phyloP scores from a whole-genome alignment of 2,329 filamentous ascomycete species.

The Colletotrichum simmondsii region DNA sequence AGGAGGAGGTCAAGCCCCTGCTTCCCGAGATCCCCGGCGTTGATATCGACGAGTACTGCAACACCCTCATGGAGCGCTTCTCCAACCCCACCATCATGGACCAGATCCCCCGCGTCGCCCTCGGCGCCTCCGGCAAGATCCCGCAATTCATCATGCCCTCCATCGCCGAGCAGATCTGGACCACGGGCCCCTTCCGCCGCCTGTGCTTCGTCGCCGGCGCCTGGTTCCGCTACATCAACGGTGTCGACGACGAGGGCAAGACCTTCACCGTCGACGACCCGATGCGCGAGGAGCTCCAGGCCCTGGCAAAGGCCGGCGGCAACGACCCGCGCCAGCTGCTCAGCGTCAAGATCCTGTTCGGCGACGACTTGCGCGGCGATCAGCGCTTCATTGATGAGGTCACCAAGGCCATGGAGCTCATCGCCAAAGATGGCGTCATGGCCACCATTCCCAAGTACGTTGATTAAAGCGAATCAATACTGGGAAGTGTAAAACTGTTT shows the following conservation, averaged over 20 bases:
- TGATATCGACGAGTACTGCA: slow-evolving; percentile 62
- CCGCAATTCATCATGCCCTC: slow-evolving; percentile 63
- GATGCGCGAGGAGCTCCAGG: slow-evolving; percentile 58
- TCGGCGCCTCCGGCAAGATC: slow-evolving; percentile 65
- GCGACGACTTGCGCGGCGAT: slow-evolving; percentile 61
- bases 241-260: slow-evolving; percentile 59
- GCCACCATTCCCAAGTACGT: slow-evolving; percentile 62
- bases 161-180: slow-evolving; percentile 58
- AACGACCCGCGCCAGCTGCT: slow-evolving; percentile 54
- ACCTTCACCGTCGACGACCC: slow-evolving; percentile 56
- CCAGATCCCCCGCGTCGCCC: slow-evolving; percentile 61
- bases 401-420: slow-evolving; percentile 57
- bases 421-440: slow-evolving; percentile 58
- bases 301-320: slow-evolving; percentile 55
- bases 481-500: background rate
- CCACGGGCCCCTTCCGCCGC: slow-evolving; percentile 55
- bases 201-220: slow-evolving; percentile 59
- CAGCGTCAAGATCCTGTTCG: slow-evolving; percentile 58
- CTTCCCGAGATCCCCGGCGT: slow-evolving; percentile 61
- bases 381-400: slow-evolving; percentile 59
- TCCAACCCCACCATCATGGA: slow-evolving; percentile 67
- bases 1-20: slow-evolving; percentile 63
- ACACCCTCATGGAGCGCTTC: slow-evolving; percentile 64
- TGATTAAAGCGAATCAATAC: background rate
- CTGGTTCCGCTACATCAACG: slow-evolving; percentile 63